Evolutionary conservation across 108 stramenopile species (phyloP).

Genomic region (Schizochytrium sp.): DNA sequence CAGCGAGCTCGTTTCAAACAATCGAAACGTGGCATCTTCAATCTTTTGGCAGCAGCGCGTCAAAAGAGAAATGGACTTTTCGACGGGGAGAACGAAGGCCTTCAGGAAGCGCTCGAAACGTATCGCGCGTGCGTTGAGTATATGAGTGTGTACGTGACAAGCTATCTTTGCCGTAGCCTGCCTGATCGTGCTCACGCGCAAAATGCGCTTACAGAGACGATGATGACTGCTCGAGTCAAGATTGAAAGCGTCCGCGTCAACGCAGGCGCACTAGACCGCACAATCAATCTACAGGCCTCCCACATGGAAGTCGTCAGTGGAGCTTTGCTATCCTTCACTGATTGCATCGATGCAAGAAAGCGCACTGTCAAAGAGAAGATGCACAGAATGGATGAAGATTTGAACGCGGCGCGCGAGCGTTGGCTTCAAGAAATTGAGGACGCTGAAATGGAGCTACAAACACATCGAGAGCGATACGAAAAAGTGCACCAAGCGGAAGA

Average conservation of each 20-base stretch:
- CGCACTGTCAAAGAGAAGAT: neutral
- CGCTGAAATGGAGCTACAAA: neutral
- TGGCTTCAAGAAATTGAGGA: neutral
- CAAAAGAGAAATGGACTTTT: too few species aligned
- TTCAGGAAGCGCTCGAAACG: too few species aligned
- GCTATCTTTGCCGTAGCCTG: too few species aligned
- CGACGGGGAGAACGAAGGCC: too few species aligned
- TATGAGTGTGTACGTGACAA: too few species aligned
- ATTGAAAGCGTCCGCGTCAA: neutral
- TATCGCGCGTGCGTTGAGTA: too few species aligned
- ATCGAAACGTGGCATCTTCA: too few species aligned
- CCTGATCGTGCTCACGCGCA: too few species aligned
- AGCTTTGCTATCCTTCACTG: neutral
- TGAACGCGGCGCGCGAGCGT: neutral
- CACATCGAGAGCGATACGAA: neutral
- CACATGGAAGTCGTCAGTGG: neutral
- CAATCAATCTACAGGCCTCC: neutral
- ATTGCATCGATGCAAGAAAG: neutral
- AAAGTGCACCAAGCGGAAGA: neutral
- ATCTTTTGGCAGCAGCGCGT: too few species aligned
- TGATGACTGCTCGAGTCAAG: neutral
- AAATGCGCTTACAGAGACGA: too few species aligned
- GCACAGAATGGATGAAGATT: neutral
- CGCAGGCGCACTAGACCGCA: neutral
- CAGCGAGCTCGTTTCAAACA: too few species aligned